Conservation (phyloP, 2,329 filamentous ascomycete species). For the Microdochium paspali region DNA sequence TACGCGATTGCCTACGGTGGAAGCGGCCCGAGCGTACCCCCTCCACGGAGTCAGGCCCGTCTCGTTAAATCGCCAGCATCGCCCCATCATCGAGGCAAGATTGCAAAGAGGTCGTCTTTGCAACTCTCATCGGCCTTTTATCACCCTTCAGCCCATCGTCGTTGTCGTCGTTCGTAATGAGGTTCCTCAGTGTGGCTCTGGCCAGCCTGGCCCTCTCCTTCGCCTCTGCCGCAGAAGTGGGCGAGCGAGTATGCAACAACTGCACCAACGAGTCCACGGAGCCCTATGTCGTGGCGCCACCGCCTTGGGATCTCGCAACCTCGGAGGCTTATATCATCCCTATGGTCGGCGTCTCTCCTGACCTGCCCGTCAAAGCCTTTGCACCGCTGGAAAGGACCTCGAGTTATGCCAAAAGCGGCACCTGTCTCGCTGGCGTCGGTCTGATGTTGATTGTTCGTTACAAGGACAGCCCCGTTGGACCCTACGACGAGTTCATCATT, state of each 20-base stretch:
- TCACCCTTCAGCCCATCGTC: not conserved
- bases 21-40: no score
- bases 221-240: not conserved
- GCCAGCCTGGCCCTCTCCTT: not conserved
- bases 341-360: constrained; percentile 6
- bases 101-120: not conserved
- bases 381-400: constrained; percentile 1
- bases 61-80: no score
- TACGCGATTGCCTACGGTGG: no score
- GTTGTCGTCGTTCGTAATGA: not conserved
- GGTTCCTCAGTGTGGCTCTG: not conserved
- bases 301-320: constrained; percentile 1
- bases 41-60: no score
- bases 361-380: constrained; percentile 8
- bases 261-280: constrained; percentile 4
- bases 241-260: not conserved
- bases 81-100: not conserved
- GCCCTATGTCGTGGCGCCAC: constrained; percentile 1
- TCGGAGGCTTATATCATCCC: constrained; percentile 4
- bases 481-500: constrained; percentile 22
- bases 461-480: constrained; percentile 17
- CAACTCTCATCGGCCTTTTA: not conserved
- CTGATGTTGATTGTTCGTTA: constrained; percentile 21
- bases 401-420: constrained; percentile 10
- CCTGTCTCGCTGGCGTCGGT: constrained; percentile 13